Conservation (phyloP, 805 yeast species). For the Saccharomycopsis sp. region DNA sequence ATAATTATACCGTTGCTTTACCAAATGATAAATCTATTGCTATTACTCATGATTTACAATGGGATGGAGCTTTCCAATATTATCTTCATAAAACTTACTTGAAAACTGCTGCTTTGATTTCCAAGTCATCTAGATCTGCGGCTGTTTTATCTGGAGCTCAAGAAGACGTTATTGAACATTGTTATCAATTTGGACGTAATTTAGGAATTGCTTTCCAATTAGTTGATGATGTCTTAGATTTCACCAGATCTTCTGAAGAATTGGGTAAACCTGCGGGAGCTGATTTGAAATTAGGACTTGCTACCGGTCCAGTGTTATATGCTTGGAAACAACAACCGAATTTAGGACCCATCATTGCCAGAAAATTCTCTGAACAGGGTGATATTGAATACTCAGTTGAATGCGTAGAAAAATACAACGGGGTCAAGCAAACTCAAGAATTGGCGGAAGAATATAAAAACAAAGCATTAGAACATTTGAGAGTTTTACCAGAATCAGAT, state of each 20-base stretch:
- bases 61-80: slow-evolving; percentile 89
- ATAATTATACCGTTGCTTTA: slow-evolving; percentile 41
- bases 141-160: slow-evolving; percentile 86
- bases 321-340: slow-evolving; percentile 90
- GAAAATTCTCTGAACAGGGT: slow-evolving; percentile 73
- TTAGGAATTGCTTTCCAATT: slow-evolving; percentile 92
- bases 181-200: slow-evolving; percentile 87
- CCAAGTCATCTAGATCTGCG: slow-evolving; percentile 86
- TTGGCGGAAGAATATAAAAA: slow-evolving; percentile 74
- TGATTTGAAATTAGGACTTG: slow-evolving; percentile 85
- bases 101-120: slow-evolving; percentile 89
- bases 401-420: slow-evolving; percentile 61
- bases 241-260: slow-evolving; percentile 74
- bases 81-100: slow-evolving; percentile 91
- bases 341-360: slow-evolving; percentile 70
- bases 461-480: slow-evolving; percentile 61
- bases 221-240: slow-evolving; percentile 93
- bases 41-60: slow-evolving; percentile 51
- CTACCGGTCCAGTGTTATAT: slow-evolving; percentile 91
- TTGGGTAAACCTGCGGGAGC: slow-evolving; percentile 96
- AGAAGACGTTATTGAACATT: slow-evolving; percentile 64
- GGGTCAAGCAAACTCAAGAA: slow-evolving; percentile 63
- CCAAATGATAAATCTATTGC: slow-evolving; percentile 8
- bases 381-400: slow-evolving; percentile 76
- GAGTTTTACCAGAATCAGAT: slow-evolving; percentile 76